phyloP scores from a whole-genome alignment of 2,329 filamentous ascomycete species.

The Botrytis medusae region DNA sequence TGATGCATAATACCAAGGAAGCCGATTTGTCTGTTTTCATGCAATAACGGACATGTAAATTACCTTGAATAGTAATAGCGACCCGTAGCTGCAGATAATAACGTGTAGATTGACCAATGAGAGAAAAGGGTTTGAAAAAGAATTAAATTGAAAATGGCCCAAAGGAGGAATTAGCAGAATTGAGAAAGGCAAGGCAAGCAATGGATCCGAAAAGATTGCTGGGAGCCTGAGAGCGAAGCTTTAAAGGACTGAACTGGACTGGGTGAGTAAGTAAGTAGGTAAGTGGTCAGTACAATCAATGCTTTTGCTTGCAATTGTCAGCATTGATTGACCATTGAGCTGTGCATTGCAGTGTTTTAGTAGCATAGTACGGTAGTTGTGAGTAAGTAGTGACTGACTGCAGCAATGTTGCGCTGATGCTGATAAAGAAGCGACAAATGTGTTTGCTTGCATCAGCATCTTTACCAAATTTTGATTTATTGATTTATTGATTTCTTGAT shows the following conservation, averaged over 20 bases:
- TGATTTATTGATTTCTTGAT: not conserved
- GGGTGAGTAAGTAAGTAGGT: not conserved
- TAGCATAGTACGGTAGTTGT: not conserved
- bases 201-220: not conserved
- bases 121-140: not conserved
- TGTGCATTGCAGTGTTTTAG: slow-evolving; percentile 5
- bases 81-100: slow-evolving; percentile 16
- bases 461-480: not conserved
- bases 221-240: not conserved
- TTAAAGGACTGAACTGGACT: not conserved
- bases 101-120: slow-evolving; percentile 7
- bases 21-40: slow-evolving; percentile 17
- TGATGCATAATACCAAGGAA: slow-evolving; percentile 21
- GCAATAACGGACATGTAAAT: slow-evolving; percentile 20
- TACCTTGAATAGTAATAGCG: slow-evolving; percentile 4
- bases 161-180: slow-evolving; percentile 8
- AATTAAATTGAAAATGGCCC: slow-evolving; percentile 12
- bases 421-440: not conserved
- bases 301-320: not conserved
- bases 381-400: slow-evolving; percentile 1
- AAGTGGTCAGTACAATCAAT: not conserved
- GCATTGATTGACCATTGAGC: slow-evolving; percentile 2
- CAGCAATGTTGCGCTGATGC: not conserved
- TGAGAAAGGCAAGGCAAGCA: not conserved
- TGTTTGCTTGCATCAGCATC: not conserved